Evolutionary conservation across 2,329 filamentous ascomycete genomes (phyloP).

Genomic region (Onygenales sp.): DNA sequence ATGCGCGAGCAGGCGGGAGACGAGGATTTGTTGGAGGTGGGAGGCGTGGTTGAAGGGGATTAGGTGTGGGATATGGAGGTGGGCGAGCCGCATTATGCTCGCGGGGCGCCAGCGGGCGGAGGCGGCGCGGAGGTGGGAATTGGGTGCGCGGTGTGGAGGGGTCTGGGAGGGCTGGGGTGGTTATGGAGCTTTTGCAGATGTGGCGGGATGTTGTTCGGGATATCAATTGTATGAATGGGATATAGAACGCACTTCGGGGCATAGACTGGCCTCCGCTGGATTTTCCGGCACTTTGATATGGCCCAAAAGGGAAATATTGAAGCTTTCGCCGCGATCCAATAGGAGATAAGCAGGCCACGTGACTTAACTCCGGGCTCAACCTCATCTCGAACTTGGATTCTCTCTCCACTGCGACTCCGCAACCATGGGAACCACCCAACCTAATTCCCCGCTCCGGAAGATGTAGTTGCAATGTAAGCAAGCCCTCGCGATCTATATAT

Average conservation of each 20-base stretch:
- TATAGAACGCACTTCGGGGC: too few relatives aligned
- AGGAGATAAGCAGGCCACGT: not conserved
- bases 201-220: too few relatives aligned
- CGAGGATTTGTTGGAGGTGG: conserved; percentile 47
- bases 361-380: not conserved
- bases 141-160: not conserved
- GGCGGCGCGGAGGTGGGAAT: not conserved
- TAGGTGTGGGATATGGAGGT: conserved; percentile 48
- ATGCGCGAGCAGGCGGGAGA: conserved; percentile 48
- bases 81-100: conserved; percentile 43
- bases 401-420: not conserved
- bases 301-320: not conserved
- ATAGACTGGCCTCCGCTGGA: too few relatives aligned
- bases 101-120: not conserved
- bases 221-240: too few relatives aligned
- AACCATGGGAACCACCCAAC: not conserved
- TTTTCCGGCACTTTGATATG: too few relatives aligned
- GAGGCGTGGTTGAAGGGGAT: conserved; percentile 48
- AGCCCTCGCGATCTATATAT: not conserved
- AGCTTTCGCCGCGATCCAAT: not conserved
- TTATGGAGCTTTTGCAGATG: not conserved
- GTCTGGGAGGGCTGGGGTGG: not conserved
- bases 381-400: not conserved
- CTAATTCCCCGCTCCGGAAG: not conserved
- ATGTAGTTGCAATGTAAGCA: not conserved